Evolutionary conservation across 768 basidiomycete genomes (phyloP), one percentile per base, ranked within the genome.

Genomic region (Trametopsis cervina): DNA sequence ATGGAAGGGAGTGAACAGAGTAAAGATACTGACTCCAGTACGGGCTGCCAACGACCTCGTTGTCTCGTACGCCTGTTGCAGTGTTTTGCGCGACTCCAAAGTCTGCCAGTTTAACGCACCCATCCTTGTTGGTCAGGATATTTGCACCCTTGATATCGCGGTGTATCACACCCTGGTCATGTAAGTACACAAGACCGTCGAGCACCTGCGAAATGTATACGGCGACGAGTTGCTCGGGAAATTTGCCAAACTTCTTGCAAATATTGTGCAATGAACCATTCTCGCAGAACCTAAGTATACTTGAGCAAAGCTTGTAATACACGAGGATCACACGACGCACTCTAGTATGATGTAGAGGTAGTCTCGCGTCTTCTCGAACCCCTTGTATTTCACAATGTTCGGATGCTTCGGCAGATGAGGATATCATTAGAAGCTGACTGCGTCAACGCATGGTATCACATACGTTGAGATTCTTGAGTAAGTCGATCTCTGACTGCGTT

Each of bases 61-160:
- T 88, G 62, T 96, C 90, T 39, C 78, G 78, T 20, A 83, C 83
- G 10, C 80, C 83, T 10, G 80, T 85, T 21, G 83, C 80, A 9
- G 88, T 81, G 38, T 76, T 81, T 46, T 84, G 85, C 10, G 93
- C 92, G 17, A 99, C 96, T 43, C 96, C 96, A 60, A 99, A 99
- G 67, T 99, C 96, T 11, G 96, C 96, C n/a, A 99, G 76, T 66
- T 98, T 99, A 50, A 99, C 94, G 18, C 85, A 87, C 5, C 96
- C 96, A 69, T 97, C 95, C 69, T 99, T 99, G 64, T 96, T 97
- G 17, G 96, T 97, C 39, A 99, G 73, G 61, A 99, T 96, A 56
- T 99, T 99, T 12, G 96, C 95, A 27, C 96, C 96, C 65, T 99
- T 99, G 72, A 99, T 98, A 60, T 99, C 96, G 25, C 96, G 78